A percentile compares a stretch with the other conserved stretches of the same genome.
phyloP scores from a whole-genome alignment of 495 filamentous ascomycete genomes.

The Paragyromitra xinjiangensis region DNA sequence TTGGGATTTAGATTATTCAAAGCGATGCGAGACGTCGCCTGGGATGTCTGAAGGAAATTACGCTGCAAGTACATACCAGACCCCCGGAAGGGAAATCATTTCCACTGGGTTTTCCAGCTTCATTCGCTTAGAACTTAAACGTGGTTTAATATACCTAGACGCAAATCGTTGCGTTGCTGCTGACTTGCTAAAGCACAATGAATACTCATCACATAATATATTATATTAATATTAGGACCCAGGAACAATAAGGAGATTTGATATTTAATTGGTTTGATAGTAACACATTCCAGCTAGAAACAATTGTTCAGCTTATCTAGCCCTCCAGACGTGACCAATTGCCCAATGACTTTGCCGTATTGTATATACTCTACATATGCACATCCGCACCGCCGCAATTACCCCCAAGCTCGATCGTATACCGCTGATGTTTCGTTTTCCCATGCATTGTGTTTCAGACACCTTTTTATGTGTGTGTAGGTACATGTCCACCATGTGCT shows the following conservation, averaged over 20 bases:
- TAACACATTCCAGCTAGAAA: slow-evolving; percentile 17
- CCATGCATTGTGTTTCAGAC: slow-evolving; percentile 47
- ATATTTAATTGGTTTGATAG: slow-evolving; percentile 8
- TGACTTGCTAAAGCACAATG: slow-evolving; percentile 12
- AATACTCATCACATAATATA: slow-evolving; percentile 42
- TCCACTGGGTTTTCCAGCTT: slow-evolving; percentile 10
- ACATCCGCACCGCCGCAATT: slow-evolving; percentile 21
- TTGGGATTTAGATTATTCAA: slow-evolving; percentile 1
- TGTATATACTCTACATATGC: slow-evolving; percentile 28
- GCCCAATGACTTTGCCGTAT: slow-evolving; percentile 25
- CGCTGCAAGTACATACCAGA: slow-evolving; percentile 20
- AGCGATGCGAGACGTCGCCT: slow-evolving; percentile 37
- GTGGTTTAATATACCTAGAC: slow-evolving; percentile 13
- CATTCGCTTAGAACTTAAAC: slow-evolving; percentile 14
- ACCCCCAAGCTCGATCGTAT: slow-evolving; percentile 39
- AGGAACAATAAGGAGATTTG: slow-evolving; percentile 14
- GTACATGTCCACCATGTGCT: slow-evolving; percentile 8
- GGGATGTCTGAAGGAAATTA: slow-evolving; percentile 17
- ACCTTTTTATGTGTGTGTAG: slow-evolving; percentile 17
- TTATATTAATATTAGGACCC: slow-evolving; percentile 20
- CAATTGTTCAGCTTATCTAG: slow-evolving; percentile 44
- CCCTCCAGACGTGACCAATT: slow-evolving; percentile 28
- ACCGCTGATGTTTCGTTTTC: slow-evolving; percentile 46
- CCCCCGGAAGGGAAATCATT: slow-evolving; percentile 36
- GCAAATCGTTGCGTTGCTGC: slow-evolving; percentile 20